Percentiles rank a stretch among this genome's conserved stretches.
Evolutionary conservation across 352 stramenopile species (phyloP).

Genomic region (Pythium rhizo-oryzae): DNA sequence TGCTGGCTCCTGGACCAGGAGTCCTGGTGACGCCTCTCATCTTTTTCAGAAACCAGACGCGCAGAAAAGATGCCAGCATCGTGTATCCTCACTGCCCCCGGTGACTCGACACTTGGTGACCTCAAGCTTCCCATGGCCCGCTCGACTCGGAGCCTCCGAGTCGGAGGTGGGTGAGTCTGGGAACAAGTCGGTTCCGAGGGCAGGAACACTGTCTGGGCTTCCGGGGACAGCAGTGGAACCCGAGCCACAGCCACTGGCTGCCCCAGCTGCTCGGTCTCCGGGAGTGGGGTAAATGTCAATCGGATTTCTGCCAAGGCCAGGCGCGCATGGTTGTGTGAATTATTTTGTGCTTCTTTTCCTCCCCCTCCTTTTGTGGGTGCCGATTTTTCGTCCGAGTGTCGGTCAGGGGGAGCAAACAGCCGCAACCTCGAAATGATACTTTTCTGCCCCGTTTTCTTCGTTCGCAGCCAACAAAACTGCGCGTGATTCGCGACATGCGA

Average conservation of each 20-base stretch:
- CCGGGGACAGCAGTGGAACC: constrained; percentile 1
- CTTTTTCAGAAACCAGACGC: constrained; percentile 33
- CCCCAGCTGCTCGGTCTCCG: no score
- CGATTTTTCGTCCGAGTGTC: neutral
- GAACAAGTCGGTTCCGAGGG: neutral
- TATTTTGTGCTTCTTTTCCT: neutral
- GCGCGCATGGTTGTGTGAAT: neutral
- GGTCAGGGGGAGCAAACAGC: neutral
- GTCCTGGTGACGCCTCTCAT: constrained; percentile 25
- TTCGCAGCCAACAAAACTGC: neutral
- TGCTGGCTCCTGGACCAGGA: no score
- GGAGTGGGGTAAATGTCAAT: constrained; percentile 7
- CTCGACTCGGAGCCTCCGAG: no score
- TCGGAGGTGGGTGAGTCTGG: neutral
- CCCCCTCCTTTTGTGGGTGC: neutral
- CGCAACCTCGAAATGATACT: neutral
- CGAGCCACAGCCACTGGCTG: neutral
- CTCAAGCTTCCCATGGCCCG: neutral
- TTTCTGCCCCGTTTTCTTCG: neutral
- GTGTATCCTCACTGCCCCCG: neutral
- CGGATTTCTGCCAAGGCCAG: constrained; percentile 4
- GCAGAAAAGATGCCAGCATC: constrained; percentile 13
- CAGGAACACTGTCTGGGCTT: neutral
- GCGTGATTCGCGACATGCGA: neutral
- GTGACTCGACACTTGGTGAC: neutral